Conservation (phyloP, 805 yeast genomes). For the Saccharomyces mikatae region DNA sequence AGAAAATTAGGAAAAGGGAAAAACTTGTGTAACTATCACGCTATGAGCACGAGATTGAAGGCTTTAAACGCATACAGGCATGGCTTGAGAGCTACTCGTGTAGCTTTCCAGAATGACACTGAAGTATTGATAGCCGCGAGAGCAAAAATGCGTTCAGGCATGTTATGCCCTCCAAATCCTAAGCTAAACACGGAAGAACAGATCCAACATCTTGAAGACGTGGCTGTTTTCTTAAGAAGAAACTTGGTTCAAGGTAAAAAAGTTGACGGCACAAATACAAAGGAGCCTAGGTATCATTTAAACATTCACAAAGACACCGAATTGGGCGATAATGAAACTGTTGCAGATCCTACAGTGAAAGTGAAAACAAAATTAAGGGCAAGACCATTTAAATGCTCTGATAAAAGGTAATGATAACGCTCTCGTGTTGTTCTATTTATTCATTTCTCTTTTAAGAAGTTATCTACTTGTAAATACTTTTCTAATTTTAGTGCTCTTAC, state of each 20-base stretch:
- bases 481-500: neutral
- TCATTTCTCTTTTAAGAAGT: neutral
- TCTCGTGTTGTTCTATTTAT: neutral
- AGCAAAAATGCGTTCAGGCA: conserved; percentile 46
- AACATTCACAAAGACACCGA: conserved; percentile 78
- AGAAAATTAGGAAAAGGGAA: neutral
- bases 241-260: conserved; percentile 84
- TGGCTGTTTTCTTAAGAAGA: conserved; percentile 56
- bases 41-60: conserved; percentile 7
- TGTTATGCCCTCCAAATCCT: conserved; percentile 38
- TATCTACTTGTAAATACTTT: neutral
- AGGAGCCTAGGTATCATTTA: conserved; percentile 32
- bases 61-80: conserved; percentile 52
- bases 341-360: conserved; percentile 28
- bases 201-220: conserved; percentile 53
- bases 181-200: conserved; percentile 41
- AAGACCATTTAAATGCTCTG: neutral
- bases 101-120: conserved; percentile 44
- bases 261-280: conserved; percentile 9
- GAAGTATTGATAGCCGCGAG: conserved; percentile 53
- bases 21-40: neutral
- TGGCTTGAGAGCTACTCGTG: conserved; percentile 56
- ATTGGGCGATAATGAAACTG: conserved; percentile 80
- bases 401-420: neutral
- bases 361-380: neutral